A percentile compares a stretch with the other conserved stretches of the same genome.
Conservation (phyloP, 2,329 filamentous ascomycete species). For the Geosmithia morbida region DNA sequence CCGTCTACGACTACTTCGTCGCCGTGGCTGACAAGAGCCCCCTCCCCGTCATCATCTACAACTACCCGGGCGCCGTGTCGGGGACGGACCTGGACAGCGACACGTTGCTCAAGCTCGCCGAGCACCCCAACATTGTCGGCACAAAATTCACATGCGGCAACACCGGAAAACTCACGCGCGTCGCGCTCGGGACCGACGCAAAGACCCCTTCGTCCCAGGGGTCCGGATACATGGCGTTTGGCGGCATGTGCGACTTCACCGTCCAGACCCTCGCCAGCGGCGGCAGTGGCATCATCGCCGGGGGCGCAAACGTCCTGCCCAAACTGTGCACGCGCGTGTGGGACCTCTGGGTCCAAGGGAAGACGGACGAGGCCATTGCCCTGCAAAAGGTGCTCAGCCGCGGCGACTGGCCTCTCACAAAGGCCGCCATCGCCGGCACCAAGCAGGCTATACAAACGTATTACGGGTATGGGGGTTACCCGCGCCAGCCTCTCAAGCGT, state of each 20-base stretch:
- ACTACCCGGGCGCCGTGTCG: slow-evolving; percentile 77
- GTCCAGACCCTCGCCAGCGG: slow-evolving; percentile 67
- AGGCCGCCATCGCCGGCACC: slow-evolving; percentile 72
- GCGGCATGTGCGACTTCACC: slow-evolving; percentile 74
- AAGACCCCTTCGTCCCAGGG: slow-evolving; percentile 46
- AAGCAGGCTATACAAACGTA: slow-evolving; percentile 71
- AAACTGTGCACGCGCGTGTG: slow-evolving; percentile 69
- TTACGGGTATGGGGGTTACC: slow-evolving; percentile 68
- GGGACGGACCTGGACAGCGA: slow-evolving; percentile 87
- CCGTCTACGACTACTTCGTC: slow-evolving; percentile 59
- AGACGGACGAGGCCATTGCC: slow-evolving; percentile 58
- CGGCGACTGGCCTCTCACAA: slow-evolving; percentile 73
- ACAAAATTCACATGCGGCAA: slow-evolving; percentile 90
- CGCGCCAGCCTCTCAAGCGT: slow-evolving; percentile 57
- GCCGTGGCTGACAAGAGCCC: slow-evolving; percentile 63
- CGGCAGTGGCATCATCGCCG: slow-evolving; percentile 73
- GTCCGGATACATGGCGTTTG: slow-evolving; percentile 70
- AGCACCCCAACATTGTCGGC: slow-evolving; percentile 73
- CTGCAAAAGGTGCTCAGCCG: slow-evolving; percentile 66
- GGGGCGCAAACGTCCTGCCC: slow-evolving; percentile 73
- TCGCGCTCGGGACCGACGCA: slow-evolving; percentile 58
- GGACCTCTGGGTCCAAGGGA: slow-evolving; percentile 60
- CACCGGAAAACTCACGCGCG: slow-evolving; percentile 76
- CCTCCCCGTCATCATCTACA: slow-evolving; percentile 74
- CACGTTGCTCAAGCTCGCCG: slow-evolving; percentile 62